Percentiles rank a stretch among this genome's conserved stretches.
phyloP scores from a whole-genome alignment of 2,329 filamentous ascomycete species.

The Tolypocladium capitatum region DNA sequence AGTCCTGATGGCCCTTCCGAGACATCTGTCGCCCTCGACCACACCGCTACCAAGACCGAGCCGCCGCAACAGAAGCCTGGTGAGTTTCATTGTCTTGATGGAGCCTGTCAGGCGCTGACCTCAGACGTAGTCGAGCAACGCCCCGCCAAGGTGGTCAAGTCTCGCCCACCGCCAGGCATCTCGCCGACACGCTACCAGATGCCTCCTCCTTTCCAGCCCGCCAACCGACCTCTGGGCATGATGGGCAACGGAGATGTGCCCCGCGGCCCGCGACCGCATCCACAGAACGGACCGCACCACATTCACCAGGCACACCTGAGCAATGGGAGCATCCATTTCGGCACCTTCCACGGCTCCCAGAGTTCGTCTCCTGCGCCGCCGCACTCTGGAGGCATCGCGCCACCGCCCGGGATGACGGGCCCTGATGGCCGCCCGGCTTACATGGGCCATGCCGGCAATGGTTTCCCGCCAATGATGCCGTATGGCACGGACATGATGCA shows the following conservation, averaged over 20 bases:
- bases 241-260: constrained; percentile 19
- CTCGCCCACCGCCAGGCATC: constrained; percentile 17
- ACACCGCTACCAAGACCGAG: constrained; percentile 2
- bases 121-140: constrained; percentile 6
- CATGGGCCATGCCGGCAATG: constrained; percentile 19
- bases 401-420: constrained; percentile 31
- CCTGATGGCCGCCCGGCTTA: constrained; percentile 20
- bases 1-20: constrained; percentile 3
- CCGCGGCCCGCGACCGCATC: constrained; percentile 17
- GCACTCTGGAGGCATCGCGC: constrained; percentile 31
- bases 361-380: constrained; percentile 44
- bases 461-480: constrained; percentile 24
- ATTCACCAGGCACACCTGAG: constrained; percentile 41
- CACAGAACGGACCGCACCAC: constrained; percentile 19
- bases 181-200: constrained; percentile 27
- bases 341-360: constrained; percentile 39
- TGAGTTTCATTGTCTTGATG: constrained; percentile 1
- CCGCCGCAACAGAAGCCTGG: constrained; percentile 4
- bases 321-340: constrained; percentile 43
- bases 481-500: constrained; percentile 23
- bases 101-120: constrained; percentile 2
- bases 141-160: constrained; percentile 6
- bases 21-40: not conserved
- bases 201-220: constrained; percentile 28
- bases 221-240: constrained; percentile 15